phyloP scores from a whole-genome alignment of 352 stramenopile species.

The Phytophthora megakarya region DNA sequence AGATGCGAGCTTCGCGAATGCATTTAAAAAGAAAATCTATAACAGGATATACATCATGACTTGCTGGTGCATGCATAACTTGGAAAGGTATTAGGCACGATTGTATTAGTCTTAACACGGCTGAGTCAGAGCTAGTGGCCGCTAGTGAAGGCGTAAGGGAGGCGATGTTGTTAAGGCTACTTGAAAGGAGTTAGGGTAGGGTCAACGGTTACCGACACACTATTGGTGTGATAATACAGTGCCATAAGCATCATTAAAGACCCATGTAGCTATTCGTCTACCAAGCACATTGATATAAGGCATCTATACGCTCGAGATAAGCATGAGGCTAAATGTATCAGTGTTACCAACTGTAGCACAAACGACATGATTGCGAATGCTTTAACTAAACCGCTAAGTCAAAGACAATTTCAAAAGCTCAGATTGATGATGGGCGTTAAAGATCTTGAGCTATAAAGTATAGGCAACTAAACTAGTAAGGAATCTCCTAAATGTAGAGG shows the following conservation, averaged over 20 bases:
- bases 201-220: too few species aligned
- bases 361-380: too few species aligned
- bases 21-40: slow-evolving; percentile 9
- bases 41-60: slow-evolving; percentile 6
- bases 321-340: too few species aligned
- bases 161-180: slow-evolving; percentile 3
- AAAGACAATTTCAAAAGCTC: slow-evolving; percentile 4
- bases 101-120: slow-evolving; percentile 10
- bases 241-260: too few species aligned
- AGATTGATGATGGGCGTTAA: slow-evolving; percentile 1
- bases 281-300: too few species aligned
- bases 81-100: slow-evolving; percentile 14
- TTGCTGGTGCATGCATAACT: slow-evolving; percentile 17
- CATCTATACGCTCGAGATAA: too few species aligned
- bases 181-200: not conserved
- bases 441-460: not conserved
- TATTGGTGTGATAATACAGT: too few species aligned
- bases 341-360: not conserved
- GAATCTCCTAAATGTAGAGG: too few species aligned
- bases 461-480: too few species aligned
- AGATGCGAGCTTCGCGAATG: slow-evolving; percentile 17
- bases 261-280: too few species aligned
- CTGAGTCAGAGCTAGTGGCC: slow-evolving; percentile 4
- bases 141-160: slow-evolving; percentile 3
- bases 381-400: slow-evolving; percentile 1